Evolutionary conservation across 805 yeast genomes (phyloP).

Genomic region (Yarrowia sp.): DNA sequence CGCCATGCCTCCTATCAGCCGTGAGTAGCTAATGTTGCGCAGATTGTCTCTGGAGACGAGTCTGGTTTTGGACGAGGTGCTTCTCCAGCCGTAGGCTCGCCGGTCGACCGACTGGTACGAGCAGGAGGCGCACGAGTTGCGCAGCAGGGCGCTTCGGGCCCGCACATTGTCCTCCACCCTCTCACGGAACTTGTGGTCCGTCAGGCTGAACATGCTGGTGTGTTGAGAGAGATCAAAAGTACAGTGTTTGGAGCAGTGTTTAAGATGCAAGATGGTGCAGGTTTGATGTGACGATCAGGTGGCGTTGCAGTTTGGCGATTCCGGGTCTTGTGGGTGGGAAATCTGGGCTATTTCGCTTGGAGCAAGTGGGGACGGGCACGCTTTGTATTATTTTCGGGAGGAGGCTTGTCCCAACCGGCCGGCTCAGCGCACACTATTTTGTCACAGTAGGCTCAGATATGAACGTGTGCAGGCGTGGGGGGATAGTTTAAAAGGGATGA

Average conservation of each 20-base stretch:
- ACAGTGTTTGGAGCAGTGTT: no score
- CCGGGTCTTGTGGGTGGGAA: no score
- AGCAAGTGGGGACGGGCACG: no score
- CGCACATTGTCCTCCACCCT: conserved; percentile 9
- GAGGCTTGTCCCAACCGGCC: no score
- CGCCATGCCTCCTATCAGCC: neutral
- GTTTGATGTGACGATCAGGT: no score
- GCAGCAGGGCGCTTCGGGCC: neutral
- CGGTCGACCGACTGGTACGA: conserved; percentile 11
- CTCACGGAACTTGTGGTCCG: conserved; percentile 12
- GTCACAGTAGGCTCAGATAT: neutral
- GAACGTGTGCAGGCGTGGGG: conserved; percentile 1
- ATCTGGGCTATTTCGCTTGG: no score
- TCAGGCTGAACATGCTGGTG: neutral
- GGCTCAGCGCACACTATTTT: neutral
- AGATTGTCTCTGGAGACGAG: neutral
- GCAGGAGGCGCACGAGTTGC: neutral
- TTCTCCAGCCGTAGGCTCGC: conserved; percentile 15
- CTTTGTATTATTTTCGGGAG: neutral
- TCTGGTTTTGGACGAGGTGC: neutral
- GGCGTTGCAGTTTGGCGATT: no score
- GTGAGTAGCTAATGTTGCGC: neutral
- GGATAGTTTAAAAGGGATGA: neutral
- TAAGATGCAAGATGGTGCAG: no score
- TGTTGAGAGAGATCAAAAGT: neutral